Evolutionary conservation across 2,329 filamentous ascomycete species (phyloP), one percentile per base, ranked within the genome.

Genomic region (Trichoderma citrinoviride): DNA sequence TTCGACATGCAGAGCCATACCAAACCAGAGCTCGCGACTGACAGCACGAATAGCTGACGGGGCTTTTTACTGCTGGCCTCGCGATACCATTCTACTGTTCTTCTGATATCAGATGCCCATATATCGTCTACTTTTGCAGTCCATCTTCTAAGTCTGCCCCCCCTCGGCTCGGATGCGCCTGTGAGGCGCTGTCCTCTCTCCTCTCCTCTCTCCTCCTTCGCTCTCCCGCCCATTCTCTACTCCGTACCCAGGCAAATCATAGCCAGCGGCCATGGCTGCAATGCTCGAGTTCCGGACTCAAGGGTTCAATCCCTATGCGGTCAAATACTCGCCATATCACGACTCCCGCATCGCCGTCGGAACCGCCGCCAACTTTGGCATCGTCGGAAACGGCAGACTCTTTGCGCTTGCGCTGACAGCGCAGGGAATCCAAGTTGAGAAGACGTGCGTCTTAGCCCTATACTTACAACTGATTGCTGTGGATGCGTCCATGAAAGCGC

Each of bases 261-360:
- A 25, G 40, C 21, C 21, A 40, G 40, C 44, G 23, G 66, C 64
- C 52, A 81, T 81, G 79, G 78, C 79, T 77, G 81, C 82, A 75
- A 97, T 98, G 93, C 89, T 98, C 72, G 93, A 97, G 79, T 98
- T 91, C 80, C 90, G 91, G 69, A 98, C 95, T 23, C 85, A 92
- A 75, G 95, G 95, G 73, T 98, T 87, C 84, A 97, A 98, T 78
- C 93, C 93, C 73, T 97, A 96, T 80, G 92, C 91, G 71, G 93
- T 97, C 78, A 97, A 97, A 80, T 99, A 98, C 83, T 98, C 94
- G 64, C 95, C 95, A 7, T 99, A 97, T 82, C 96, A 96, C 81
- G 95, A 98, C 81, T 95, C 91, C 70, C 89, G 93, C 68, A 87
- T 99, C 69, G 94, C 94, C 65, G 93, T 97, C 72, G 91, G 92